Conservation (phyloP, 2,329 filamentous ascomycete species). For the Neofusicoccum parvum region DNA sequence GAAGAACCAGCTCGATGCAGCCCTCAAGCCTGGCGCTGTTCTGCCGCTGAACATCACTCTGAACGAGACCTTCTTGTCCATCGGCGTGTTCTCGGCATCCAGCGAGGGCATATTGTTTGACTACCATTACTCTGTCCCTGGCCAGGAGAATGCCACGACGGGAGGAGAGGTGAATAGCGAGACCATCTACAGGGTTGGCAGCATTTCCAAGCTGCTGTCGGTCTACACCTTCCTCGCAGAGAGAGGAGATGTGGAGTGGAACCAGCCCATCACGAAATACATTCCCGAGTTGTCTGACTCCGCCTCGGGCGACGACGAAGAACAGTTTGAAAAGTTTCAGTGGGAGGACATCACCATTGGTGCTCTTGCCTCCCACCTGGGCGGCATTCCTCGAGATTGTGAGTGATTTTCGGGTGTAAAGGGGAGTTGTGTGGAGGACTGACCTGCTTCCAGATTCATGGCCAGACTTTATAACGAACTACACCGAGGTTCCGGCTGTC, state of each 20-base stretch:
- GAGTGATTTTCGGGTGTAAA: neutral
- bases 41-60: neutral
- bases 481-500: too few relatives aligned
- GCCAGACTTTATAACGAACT: neutral
- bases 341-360: slow-evolving; percentile 24
- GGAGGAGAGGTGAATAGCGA: slow-evolving; percentile 31
- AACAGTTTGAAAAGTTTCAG: neutral
- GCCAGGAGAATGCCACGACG: slow-evolving; percentile 24
- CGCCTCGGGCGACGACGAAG: neutral
- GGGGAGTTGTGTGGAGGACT: neutral
- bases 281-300: slow-evolving; percentile 39
- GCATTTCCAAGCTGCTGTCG: slow-evolving; percentile 50
- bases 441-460: neutral
- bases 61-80: slow-evolving; percentile 38
- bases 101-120: slow-evolving; percentile 34
- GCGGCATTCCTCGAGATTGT: slow-evolving; percentile 3
- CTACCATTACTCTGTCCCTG: slow-evolving; percentile 34
- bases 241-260: slow-evolving; percentile 43
- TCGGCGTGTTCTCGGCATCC: slow-evolving; percentile 42
- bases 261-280: slow-evolving; percentile 45
- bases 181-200: slow-evolving; percentile 46
- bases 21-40: neutral
- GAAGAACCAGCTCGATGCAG: slow-evolving; percentile 6
- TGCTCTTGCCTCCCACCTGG: slow-evolving; percentile 18
- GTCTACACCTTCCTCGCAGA: slow-evolving; percentile 48